Percentiles rank a stretch among this genome's conserved stretches.
Conservation (phyloP, 179 eudicot species). For the Beta lomatogona region DNA sequence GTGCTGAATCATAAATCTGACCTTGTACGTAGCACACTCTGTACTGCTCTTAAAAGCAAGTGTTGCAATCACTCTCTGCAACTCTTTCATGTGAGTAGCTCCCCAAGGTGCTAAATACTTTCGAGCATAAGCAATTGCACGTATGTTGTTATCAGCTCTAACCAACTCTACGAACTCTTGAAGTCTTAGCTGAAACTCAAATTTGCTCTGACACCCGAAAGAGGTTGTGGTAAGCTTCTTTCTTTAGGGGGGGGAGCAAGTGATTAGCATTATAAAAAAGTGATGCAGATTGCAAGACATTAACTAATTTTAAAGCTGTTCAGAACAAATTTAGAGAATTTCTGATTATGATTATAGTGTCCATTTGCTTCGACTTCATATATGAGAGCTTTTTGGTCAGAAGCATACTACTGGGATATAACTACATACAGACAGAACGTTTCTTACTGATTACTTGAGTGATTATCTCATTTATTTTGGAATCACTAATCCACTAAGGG, state of each 20-base stretch:
- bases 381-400: not conserved
- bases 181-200: conserved; percentile 95
- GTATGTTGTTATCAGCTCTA: conserved; percentile 69
- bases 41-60: conserved; percentile 91
- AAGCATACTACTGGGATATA: not conserved
- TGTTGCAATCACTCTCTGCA: conserved; percentile 88
- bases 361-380: not conserved
- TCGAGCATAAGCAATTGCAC: conserved; percentile 82
- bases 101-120: conserved; percentile 95
- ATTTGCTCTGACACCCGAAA: conserved; percentile 66
- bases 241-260: not conserved
- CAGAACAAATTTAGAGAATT: not conserved
- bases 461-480: not conserved
- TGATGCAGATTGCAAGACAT: not conserved
- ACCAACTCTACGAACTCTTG: conserved; percentile 98
- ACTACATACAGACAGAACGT: not conserved
- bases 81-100: conserved; percentile 83
- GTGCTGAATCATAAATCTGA: conserved; percentile 30
- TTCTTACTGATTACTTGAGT: not conserved
- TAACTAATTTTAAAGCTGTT: not conserved
- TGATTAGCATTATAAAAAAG: not conserved
- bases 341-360: not conserved
- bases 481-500: not conserved
- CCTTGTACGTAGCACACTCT: conserved; percentile 90
- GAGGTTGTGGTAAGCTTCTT: not conserved